Percentiles rank a stretch among this genome's conserved stretches.
These are phyloP conservation scores for Marsdenia floribunda DNA, from an alignment of 257 asterid genomes.

Conservation along the genomic window DNA sequence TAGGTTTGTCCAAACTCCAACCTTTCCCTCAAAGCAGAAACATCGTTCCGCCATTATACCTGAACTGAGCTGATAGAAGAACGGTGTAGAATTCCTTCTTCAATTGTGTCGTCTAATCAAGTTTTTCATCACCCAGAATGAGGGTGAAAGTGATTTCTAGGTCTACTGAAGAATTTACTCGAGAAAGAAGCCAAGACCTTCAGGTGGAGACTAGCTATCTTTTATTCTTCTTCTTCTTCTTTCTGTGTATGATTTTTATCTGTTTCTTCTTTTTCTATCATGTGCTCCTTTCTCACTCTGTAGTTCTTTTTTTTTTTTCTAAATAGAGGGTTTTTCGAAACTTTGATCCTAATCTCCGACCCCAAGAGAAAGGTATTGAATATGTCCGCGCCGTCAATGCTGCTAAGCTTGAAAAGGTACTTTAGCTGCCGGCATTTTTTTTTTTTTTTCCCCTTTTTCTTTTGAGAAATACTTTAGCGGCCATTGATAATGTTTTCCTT, in stretches of 20 bases:
- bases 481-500: not conserved
- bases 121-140: conserved; percentile 30
- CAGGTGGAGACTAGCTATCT: conserved; percentile 43
- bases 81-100: not conserved
- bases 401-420: conserved; percentile 87
- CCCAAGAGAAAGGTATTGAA: conserved; percentile 86
- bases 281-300: not conserved
- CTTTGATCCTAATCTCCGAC: conserved; percentile 70
- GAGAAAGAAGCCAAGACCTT: conserved; percentile 95
- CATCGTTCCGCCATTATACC: no score
- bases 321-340: conserved; percentile 77
- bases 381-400: conserved; percentile 92
- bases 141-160: conserved; percentile 82
- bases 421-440: not conserved
- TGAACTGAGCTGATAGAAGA: no score
- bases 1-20: no score
- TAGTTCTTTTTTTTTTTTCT: not conserved
- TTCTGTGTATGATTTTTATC: not conserved
- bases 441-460: not conserved
- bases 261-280: not conserved
- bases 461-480: no score
- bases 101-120: not conserved
- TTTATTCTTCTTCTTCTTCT: no score
- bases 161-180: conserved; percentile 80
- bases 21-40: no score